phyloP scores from a whole-genome alignment of 106 monocot species.

The Allium cepa region DNA sequence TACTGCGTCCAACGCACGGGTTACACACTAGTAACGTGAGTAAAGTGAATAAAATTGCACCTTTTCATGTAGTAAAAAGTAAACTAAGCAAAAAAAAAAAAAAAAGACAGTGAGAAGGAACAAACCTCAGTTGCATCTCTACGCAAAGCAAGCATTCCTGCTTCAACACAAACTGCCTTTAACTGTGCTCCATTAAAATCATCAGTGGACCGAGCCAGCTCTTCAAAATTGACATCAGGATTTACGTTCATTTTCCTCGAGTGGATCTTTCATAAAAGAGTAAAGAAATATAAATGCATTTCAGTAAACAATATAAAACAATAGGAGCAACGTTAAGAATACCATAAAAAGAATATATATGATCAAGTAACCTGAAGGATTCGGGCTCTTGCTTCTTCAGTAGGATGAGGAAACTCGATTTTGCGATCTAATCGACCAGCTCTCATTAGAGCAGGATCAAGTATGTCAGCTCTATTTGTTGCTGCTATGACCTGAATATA shows the following conservation, averaged over 20 bases:
- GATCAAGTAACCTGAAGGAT: conserved; percentile 58
- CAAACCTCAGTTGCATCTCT: conserved; percentile 91
- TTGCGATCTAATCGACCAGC: conserved; percentile 95
- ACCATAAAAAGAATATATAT: not conserved
- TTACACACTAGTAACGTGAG: too few relatives aligned
- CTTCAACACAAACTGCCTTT: conserved; percentile 96
- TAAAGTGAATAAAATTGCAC: too few relatives aligned
- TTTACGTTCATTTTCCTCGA: conserved; percentile 97
- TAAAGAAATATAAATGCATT: not conserved
- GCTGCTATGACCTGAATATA: conserved; percentile 80
- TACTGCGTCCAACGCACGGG: too few relatives aligned
- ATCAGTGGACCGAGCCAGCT: conserved; percentile 84
- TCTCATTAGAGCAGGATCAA: conserved; percentile 92
- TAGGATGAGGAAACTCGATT: conserved; percentile 91
- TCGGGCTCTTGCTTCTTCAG: conserved; percentile 85
- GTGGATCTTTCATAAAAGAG: conserved; percentile 38
- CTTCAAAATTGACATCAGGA: conserved; percentile 98
- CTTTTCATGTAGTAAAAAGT: too few relatives aligned
- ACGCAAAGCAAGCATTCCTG: conserved; percentile 89
- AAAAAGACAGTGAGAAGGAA: not conserved
- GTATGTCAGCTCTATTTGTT: conserved; percentile 88
- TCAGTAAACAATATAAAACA: conserved; percentile 4
- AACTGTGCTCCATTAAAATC: conserved; percentile 94
- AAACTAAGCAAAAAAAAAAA: not conserved
- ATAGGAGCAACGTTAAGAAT: not conserved